Base-by-base conservation (phyloP, 805 yeast genomes). In the Komagataella pseudopastoris region DNA sequence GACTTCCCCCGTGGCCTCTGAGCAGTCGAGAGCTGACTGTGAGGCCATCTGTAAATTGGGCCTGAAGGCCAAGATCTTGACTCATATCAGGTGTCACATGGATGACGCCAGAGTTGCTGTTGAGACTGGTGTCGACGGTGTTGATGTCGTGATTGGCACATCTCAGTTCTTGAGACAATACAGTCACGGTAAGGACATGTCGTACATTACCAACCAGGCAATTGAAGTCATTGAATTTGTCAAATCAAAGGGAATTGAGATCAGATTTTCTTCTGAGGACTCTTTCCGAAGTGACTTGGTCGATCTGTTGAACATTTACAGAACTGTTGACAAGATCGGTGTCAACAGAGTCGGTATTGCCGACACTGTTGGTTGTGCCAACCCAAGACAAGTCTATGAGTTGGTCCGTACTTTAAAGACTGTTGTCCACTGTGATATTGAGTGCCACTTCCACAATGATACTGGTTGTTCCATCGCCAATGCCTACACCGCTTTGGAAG, bases 281-380 rank as follows among this genome's bases (percentile, higher is more conserved):
- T 88, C 96, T 7, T 91, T 91, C 80, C 85, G 99, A 73, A 85
- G 95, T 48, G 98, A 91, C 68, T 79, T 93, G 60, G 98, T 91
- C 53, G 99, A 91, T 65, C 75, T 91, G 65, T 80, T 91, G 64
- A 91, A 91, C 74, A 93, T 91, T 61, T 91, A 91, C 77, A 85
- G 89, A 70, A 89, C 97, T 23, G 99, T 91, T 58, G 95, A 87
- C 75, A 87, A 88, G 74, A 88, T 91, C 60, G 99, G 99, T 63
- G 99, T 91, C 56, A 89, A 93, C 77, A 83, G 99, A 71, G 96
- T 91, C 51, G 99, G 99, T 73, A 91, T 91, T 72, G 99, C 99
- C 59, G 99, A 91, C 68, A 91, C 99, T 44, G 99, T 91, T 53
- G 99, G 99, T 49, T 85, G 98, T 69, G 99, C 99, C 58, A 91